A percentile compares a stretch with the other conserved stretches of the same genome.
Conservation (phyloP, 495 filamentous ascomycete species). For the Aspergillus cristatus region DNA sequence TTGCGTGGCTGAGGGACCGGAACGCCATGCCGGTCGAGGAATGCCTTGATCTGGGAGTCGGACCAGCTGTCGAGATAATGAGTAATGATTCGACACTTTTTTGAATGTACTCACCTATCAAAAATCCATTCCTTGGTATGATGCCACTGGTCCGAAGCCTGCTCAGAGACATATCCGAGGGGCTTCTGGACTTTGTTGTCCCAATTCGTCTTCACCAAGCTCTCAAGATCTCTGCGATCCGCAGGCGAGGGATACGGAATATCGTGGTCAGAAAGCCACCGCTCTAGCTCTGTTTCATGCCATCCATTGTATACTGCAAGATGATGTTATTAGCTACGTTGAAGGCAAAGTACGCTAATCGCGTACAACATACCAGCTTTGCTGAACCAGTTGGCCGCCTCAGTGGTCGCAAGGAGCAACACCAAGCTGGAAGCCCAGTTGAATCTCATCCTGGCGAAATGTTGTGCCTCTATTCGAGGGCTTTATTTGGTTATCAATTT, state of each 20-base stretch:
- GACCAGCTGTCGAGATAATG: constrained; percentile 52
- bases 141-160: constrained; percentile 56
- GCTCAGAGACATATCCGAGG: constrained; percentile 70
- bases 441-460: constrained; percentile 57
- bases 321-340: constrained; percentile 5
- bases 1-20: constrained; percentile 72
- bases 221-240: constrained; percentile 80
- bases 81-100: background rate
- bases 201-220: constrained; percentile 84
- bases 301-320: constrained; percentile 89
- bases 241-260: constrained; percentile 76
- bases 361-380: constrained; percentile 61
- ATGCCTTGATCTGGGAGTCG: constrained; percentile 82
- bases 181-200: constrained; percentile 53
- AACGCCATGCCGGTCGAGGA: constrained; percentile 81
- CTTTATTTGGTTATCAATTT: no score
- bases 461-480: no score
- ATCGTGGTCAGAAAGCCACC: constrained; percentile 88
- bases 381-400: constrained; percentile 70
- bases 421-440: constrained; percentile 56
- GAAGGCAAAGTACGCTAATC: no score
- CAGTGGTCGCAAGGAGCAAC: constrained; percentile 55
- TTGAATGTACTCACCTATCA: constrained; percentile 57
- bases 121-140: constrained; percentile 87
- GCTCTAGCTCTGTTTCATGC: constrained; percentile 95